Percentiles rank a stretch among this genome's conserved stretches.
Evolutionary conservation across 2,329 filamentous ascomycete genomes (phyloP).

Genomic region (Aspergillus aculeatinus): DNA sequence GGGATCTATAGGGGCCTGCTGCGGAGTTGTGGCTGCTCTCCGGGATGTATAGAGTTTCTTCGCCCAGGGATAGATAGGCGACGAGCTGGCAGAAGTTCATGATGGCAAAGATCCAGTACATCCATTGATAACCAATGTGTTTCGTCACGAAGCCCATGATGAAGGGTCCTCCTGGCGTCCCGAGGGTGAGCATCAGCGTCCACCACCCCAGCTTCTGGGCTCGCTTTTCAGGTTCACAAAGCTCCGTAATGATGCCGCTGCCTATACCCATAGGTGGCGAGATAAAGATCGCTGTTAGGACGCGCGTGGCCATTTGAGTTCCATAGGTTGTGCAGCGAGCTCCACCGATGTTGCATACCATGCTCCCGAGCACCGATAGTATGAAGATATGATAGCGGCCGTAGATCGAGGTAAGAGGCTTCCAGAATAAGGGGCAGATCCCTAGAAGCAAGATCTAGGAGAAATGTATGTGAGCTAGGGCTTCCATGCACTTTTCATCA

Average conservation of each 20-base stretch:
- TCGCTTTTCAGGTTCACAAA: constrained; percentile 53
- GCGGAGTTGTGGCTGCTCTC: constrained; percentile 35
- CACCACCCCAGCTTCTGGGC: constrained; percentile 55
- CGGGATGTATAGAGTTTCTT: constrained; percentile 54
- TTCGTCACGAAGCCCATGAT: constrained; percentile 46
- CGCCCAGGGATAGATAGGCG: constrained; percentile 52
- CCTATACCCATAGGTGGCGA: constrained; percentile 53
- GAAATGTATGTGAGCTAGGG: background rate
- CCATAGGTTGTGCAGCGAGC: constrained; percentile 49
- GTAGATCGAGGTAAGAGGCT: constrained; percentile 53
- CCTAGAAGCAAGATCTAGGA: constrained; percentile 53
- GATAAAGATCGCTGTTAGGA: constrained; percentile 54
- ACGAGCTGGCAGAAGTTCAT: constrained; percentile 56
- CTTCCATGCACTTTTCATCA: too few relatives aligned
- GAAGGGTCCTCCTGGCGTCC: constrained; percentile 41
- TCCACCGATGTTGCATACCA: constrained; percentile 54
- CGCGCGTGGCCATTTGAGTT: constrained; percentile 51
- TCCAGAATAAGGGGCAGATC: constrained; percentile 55
- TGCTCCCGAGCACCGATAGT: constrained; percentile 48
- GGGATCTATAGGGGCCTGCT: constrained; percentile 25
- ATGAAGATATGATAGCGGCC: constrained; percentile 55
- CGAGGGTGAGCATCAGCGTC: constrained; percentile 51
- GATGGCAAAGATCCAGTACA: constrained; percentile 59
- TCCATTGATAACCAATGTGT: constrained; percentile 56
- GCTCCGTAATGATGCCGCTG: constrained; percentile 54